These are phyloP conservation scores for Eutrema yunnanense DNA, from an alignment of 345 rosid species.

Conservation along the genomic window DNA sequence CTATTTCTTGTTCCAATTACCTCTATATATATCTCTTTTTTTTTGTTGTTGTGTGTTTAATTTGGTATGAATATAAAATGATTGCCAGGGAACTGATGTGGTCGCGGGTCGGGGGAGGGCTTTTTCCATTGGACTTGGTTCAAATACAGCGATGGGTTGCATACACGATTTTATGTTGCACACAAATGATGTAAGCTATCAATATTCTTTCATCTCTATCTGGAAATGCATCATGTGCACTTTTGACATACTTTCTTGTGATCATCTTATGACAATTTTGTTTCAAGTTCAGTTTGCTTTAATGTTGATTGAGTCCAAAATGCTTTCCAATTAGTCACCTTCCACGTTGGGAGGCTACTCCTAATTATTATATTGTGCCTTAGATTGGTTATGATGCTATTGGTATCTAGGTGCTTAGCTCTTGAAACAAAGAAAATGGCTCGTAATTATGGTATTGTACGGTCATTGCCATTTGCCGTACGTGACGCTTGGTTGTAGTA, in stretches of 20 bases:
- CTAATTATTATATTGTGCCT: too few relatives aligned
- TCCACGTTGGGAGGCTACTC: too few relatives aligned
- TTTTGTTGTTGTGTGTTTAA: not conserved
- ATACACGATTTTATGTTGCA: conserved; percentile 95
- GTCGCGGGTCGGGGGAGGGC: conserved; percentile 97
- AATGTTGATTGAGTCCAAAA: conserved; percentile 3
- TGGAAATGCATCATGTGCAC: not conserved
- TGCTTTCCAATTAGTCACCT: conserved; percentile 32
- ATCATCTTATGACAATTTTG: not conserved
- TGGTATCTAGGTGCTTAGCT: conserved; percentile 79
- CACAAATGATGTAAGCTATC: conserved; percentile 72
- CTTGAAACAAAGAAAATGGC: conserved; percentile 99
- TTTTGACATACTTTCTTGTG: not conserved
- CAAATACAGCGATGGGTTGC: conserved; percentile 98
- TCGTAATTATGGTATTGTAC: conserved; percentile 86
- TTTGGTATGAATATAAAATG: conserved; percentile 20
- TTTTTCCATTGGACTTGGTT: conserved; percentile 84
- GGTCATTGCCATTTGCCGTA: conserved; percentile 97
- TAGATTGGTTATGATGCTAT: conserved; percentile 1
- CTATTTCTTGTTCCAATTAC: not conserved
- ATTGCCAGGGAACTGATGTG: conserved; percentile 88
- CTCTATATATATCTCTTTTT: not conserved
- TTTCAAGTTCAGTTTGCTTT: conserved; percentile 4
- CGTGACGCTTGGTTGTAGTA: conserved; percentile 94
- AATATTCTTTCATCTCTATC: not conserved